Evolutionary conservation across 2,329 filamentous ascomycete genomes (phyloP), one percentile per base, ranked within the genome.

Genomic region (Leptographium procerum): DNA sequence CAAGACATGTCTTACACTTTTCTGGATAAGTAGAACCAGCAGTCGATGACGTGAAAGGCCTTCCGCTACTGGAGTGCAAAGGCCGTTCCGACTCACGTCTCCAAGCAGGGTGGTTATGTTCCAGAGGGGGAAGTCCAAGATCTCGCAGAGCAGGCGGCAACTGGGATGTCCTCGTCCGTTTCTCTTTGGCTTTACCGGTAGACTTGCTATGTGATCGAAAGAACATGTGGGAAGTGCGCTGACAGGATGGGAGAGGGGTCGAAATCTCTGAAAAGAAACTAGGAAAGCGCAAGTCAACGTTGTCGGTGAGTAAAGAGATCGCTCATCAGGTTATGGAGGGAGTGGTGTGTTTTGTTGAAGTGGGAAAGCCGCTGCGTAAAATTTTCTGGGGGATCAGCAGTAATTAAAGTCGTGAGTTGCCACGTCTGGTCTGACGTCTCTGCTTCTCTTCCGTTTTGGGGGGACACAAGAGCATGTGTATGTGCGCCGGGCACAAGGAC

Each of bases 151-250:
- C 65, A 56, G 69, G 26, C 16, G 56, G 19, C 22, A 57, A 69
- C 59, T 71, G 71, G 61, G 66, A 63, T 60, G 72, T 70, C 61
- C 68, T 69, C 60, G 66, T 65, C 60, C 68, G 68, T 64, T 73
- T 69, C 56, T 75, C 72, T 64, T 71, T 72, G 55, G 67, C 65
- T 63, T 68, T 67, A 65, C 69, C 70, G 66, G 71, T 63, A 61
- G 64, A 60, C 65, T 71, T 74, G 61, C 68, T 68, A 62, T 71
- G 71, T 60, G 73, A 75, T 71, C 73, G 72, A 71, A 70, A 70
- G 66, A 77, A 77, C 74, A 77, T 77, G 69, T 73, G 72, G 68
- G 53, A 36, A 16, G 45, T 10, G 45, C 24, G 9, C 45, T 24
- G 22, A 14, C 19, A 10, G 43, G 43, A 26, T 13, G 45, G 26